phyloP scores from a whole-genome alignment of 768 basidiomycete species.

The Mrakia blollopis region DNA sequence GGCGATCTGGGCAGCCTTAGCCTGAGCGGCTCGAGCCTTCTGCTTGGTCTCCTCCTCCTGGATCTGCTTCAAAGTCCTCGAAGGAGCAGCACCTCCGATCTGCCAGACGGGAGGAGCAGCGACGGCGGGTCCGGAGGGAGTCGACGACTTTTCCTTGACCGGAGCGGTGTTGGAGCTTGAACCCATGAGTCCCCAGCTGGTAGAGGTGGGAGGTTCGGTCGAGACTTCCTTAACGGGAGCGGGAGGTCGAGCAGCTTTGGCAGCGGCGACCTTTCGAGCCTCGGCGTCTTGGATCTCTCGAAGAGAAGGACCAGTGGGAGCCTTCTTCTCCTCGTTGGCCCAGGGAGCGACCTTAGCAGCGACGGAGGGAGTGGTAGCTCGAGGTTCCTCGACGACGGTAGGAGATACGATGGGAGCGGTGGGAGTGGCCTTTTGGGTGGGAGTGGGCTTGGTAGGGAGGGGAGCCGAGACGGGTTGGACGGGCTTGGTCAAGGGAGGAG shows the following conservation, averaged over 20 bases:
- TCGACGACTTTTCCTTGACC: conserved; percentile 33
- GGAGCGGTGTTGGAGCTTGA: conserved; percentile 8
- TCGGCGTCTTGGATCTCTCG: conserved; percentile 96
- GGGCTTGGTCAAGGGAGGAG: conserved; percentile 21
- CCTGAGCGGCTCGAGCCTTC: conserved; percentile 56
- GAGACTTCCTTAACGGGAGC: conserved; percentile 42
- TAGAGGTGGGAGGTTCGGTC: conserved; percentile 39
- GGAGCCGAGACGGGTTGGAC: conserved; percentile 11
- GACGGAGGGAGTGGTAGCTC: conserved; percentile 15
- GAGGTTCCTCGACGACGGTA: conserved; percentile 14
- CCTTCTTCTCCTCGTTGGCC: conserved; percentile 52
- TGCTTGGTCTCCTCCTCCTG: conserved; percentile 92
- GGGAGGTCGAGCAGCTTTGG: conserved; percentile 45
- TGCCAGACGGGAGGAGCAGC: conserved; percentile 35
- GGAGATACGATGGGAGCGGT: conserved; percentile 15
- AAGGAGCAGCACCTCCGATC: conserved; percentile 49
- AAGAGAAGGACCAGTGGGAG: conserved; percentile 56
- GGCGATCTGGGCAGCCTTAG: conserved; percentile 33
- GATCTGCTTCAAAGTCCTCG: conserved; percentile 95
- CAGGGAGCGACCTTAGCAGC: conserved; percentile 40
- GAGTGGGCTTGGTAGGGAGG: conserved; percentile 30
- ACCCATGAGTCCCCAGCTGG: conserved; percentile 43
- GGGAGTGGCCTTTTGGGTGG: conserved; percentile 9
- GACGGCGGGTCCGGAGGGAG: conserved; percentile 39
- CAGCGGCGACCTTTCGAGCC: conserved; percentile 65